Percentiles rank a stretch among this genome's conserved stretches.
Evolutionary conservation across 352 stramenopile genomes (phyloP).

Genomic region (Phytophthora constricta): DNA sequence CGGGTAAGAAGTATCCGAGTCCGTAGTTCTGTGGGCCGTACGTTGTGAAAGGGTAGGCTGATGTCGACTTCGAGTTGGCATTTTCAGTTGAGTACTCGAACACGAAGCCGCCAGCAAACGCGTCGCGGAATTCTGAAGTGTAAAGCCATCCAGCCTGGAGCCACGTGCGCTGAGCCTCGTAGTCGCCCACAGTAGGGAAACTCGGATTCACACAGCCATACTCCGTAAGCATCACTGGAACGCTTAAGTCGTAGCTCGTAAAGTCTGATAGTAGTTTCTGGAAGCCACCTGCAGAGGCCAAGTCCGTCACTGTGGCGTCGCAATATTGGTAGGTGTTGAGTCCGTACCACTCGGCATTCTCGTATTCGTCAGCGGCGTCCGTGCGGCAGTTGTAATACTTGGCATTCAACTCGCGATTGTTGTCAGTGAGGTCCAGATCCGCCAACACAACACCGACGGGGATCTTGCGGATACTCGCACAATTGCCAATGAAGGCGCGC

Average conservation of each 20-base stretch:
- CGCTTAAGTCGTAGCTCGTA: constrained; percentile 56
- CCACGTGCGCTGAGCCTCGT: constrained; percentile 78
- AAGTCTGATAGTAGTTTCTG: constrained; percentile 67
- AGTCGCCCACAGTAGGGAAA: constrained; percentile 61
- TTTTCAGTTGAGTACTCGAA: constrained; percentile 88
- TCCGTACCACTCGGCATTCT: constrained; percentile 87
- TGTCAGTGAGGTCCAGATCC: constrained; percentile 63
- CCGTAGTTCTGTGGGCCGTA: constrained; percentile 80
- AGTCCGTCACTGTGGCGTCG: constrained; percentile 53
- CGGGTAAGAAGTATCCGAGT: constrained; percentile 72
- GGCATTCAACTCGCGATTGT: constrained; percentile 64
- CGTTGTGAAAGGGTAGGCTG: constrained; percentile 68
- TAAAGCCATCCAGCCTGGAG: constrained; percentile 73
- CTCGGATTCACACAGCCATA: constrained; percentile 36
- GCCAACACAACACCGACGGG: constrained; percentile 82
- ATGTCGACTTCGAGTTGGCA: constrained; percentile 65
- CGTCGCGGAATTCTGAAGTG: constrained; percentile 49
- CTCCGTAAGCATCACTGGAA: constrained; percentile 41
- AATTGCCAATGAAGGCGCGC: constrained; percentile 70
- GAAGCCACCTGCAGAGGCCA: constrained; percentile 56
- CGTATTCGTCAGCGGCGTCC: constrained; percentile 59
- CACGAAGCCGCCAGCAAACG: constrained; percentile 69
- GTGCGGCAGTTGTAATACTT: constrained; percentile 88
- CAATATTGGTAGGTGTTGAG: constrained; percentile 88
- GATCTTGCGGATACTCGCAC: constrained; percentile 63